Percentiles rank a stretch among this genome's conserved stretches.
Conservation (phyloP, 2,329 filamentous ascomycete genomes). For the Claviceps humidiphila region DNA sequence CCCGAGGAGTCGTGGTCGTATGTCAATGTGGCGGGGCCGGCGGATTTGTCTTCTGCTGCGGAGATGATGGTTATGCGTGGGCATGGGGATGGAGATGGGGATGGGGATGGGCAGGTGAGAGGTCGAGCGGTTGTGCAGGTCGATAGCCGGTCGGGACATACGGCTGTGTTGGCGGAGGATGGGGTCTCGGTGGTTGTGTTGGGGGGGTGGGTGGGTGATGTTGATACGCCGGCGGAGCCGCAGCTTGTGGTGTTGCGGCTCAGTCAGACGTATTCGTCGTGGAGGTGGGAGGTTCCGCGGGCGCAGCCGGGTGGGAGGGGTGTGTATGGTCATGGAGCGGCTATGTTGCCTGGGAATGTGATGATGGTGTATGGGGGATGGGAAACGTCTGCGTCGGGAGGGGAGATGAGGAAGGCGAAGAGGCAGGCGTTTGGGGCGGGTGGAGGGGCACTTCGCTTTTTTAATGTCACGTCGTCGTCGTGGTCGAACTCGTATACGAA, state of each 20-base stretch:
- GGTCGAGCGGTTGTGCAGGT: constrained; percentile 22
- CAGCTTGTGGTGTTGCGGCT: constrained; percentile 69
- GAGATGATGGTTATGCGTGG: background rate
- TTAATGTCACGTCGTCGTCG: constrained; percentile 43
- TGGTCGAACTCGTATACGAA: constrained; percentile 40
- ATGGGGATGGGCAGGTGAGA: background rate
- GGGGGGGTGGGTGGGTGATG: constrained; percentile 86
- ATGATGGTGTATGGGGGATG: constrained; percentile 57
- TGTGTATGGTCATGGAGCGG: constrained; percentile 51
- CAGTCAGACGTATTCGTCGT: constrained; percentile 60
- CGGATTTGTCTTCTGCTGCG: constrained; percentile 2
- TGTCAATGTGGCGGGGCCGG: constrained; percentile 44
- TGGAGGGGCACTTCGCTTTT: constrained; percentile 26
- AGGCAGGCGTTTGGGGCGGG: constrained; percentile 16
- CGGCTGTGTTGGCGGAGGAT: constrained; percentile 66
- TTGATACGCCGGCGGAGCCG: constrained; percentile 61
- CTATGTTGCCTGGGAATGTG: constrained; percentile 50
- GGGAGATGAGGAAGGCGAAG: constrained; percentile 14
- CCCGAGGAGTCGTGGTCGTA: constrained; percentile 83
- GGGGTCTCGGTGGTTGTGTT: constrained; percentile 65
- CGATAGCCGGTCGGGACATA: constrained; percentile 81
- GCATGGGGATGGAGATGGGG: background rate
- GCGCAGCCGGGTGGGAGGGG: constrained; percentile 31
- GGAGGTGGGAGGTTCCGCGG: constrained; percentile 56
- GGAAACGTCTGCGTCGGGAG: constrained; percentile 25